Evolutionary conservation across 129 eudicot genomes (phyloP).

Genomic region (Pseudognaphalium luteoalbum): DNA sequence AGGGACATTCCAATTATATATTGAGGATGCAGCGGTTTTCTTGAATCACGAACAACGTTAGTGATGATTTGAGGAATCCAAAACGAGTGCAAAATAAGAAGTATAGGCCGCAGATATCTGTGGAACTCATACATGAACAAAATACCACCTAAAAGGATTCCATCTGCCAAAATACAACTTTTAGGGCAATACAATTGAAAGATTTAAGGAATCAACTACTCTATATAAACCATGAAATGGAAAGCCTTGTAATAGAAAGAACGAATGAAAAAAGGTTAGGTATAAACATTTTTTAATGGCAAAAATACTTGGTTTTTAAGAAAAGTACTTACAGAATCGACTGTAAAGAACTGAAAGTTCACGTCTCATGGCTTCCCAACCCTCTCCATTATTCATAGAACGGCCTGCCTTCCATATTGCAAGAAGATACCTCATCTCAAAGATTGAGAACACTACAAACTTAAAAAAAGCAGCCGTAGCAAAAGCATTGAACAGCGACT

Average conservation of each 20-base stretch:
- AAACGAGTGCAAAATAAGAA: slow-evolving; percentile 79
- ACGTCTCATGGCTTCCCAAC: slow-evolving; percentile 99
- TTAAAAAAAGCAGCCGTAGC: slow-evolving; percentile 99
- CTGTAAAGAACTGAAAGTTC: slow-evolving; percentile 97
- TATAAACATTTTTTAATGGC: neutral
- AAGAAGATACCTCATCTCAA: slow-evolving; percentile 99
- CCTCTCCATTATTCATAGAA: slow-evolving; percentile 77
- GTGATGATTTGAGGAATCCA: slow-evolving; percentile 93
- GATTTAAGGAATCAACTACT: neutral
- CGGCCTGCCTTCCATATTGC: slow-evolving; percentile 99
- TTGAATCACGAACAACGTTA: slow-evolving; percentile 80
- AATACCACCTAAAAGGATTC: slow-evolving; percentile 94
- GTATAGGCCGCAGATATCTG: slow-evolving; percentile 64
- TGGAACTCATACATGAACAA: slow-evolving; percentile 96
- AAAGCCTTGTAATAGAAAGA: neutral
- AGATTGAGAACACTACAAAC: slow-evolving; percentile 94
- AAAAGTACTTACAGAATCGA: slow-evolving; percentile 83
- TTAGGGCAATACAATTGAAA: neutral
- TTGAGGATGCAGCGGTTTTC: slow-evolving; percentile 97
- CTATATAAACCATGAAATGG: neutral
- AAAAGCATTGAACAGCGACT: slow-evolving; percentile 92
- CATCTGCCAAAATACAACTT: slow-evolving; percentile 62
- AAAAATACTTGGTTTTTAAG: neutral
- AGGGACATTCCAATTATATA: slow-evolving; percentile 87
- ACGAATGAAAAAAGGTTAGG: neutral